Base-by-base conservation (phyloP, 495 filamentous ascomycete genomes). In the Pyrenula massariospora region DNA sequence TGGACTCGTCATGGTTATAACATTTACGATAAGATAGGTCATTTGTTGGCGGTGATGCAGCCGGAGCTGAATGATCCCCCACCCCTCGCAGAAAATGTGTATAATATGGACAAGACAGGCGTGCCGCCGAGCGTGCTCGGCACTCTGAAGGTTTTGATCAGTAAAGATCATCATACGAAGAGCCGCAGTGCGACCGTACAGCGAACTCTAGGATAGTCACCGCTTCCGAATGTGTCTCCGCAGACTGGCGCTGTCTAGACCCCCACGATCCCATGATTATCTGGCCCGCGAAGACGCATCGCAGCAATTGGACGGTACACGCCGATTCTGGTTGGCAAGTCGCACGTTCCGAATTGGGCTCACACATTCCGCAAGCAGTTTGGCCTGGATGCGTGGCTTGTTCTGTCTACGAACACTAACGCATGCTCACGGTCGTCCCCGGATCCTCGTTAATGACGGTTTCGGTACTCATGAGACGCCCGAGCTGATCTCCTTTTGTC, bases 141-240 rank as follows among this genome's bases (percentile, higher is more conserved):
- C 58, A 70, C 65, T 48, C 47, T 71, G 47, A 66, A 70, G 56
- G 65, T 70, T 56, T 62, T 70, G 50, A 48, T 67, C 65, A 25
- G 64, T 66, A 71, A 66, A 58, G 48, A 66, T 42, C 60, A 70
- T 49, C 8, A 8, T 52, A 63, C 59, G 61, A 54, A 62, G 11
- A 68, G 68, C 58, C 62, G 62, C 63, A 65, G 56, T 19, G 56
- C 57, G 49, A 1, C 62, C 10, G 36, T 66, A 19, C 63, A 62
- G 53, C 55, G 53, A 0, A 66, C 53, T n/a, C n/a, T n/a, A n/a
- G n/a, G 47, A 63, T 56, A 10, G 62, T 72, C 12, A 71, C 68
- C 49, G 62, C 69, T 0, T 66, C 69, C 51, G 61, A 72, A 36
- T 72, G 64, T 48, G 63, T 69, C 15, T 65, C 58, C 56, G 67